Conservation (phyloP, 495 filamentous ascomycete species). For the Trichocladium uniseriatum region DNA sequence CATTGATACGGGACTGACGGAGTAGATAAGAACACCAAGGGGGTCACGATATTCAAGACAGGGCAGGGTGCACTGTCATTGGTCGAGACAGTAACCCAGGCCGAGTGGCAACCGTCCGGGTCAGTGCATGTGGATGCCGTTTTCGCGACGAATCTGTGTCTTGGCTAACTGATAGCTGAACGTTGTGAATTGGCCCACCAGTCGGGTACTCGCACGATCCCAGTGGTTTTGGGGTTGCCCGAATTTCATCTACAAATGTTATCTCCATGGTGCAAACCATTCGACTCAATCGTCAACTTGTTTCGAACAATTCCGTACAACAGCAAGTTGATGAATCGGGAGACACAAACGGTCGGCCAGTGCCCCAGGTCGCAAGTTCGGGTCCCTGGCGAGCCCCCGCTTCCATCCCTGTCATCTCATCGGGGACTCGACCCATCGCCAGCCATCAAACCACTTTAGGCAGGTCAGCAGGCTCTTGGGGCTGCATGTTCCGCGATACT, state of each 20-base stretch:
- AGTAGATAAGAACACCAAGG: constrained; percentile 20
- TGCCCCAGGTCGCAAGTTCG: constrained; percentile 19
- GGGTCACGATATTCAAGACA: constrained; percentile 14
- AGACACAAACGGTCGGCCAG: constrained; percentile 8
- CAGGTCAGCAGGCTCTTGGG: constrained; percentile 22
- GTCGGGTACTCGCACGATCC: too few relatives aligned
- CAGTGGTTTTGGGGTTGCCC: too few relatives aligned
- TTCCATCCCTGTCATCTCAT: constrained; percentile 20
- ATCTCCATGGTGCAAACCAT: too few relatives aligned
- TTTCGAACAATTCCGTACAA: too few relatives aligned
- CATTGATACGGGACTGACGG: constrained; percentile 2
- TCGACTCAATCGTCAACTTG: too few relatives aligned
- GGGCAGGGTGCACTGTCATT: constrained; percentile 10
- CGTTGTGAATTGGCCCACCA: too few relatives aligned
- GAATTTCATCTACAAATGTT: too few relatives aligned
- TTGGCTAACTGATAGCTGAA: too few relatives aligned
- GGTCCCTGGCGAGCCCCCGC: constrained; percentile 23
- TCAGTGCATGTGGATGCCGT: neutral
- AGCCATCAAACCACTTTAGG: constrained; percentile 32
- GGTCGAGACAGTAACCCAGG: constrained; percentile 6
- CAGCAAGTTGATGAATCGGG: constrained; percentile 10
- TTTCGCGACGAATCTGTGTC: neutral
- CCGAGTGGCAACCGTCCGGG: constrained; percentile 1
- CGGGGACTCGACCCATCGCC: constrained; percentile 18
- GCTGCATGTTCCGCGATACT: constrained; percentile 24